Percentiles rank a stretch among this genome's conserved stretches.
phyloP scores from a whole-genome alignment of 2,329 filamentous ascomycete species.

The Pseudogymnoascus sp. region DNA sequence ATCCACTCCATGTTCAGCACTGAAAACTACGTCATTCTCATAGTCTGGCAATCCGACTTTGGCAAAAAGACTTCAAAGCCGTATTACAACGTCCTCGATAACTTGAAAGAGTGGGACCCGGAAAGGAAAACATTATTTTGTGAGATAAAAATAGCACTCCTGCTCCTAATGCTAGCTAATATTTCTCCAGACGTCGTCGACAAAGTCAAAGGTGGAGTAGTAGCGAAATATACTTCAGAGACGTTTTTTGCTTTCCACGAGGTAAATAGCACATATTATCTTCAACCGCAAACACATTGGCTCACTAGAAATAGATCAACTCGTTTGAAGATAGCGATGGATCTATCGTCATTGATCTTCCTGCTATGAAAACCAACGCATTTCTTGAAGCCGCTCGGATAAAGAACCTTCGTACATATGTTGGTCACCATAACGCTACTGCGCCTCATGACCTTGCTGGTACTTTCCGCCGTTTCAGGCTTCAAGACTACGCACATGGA shows the following conservation, averaged over 20 bases:
- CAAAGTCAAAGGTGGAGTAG: not conserved
- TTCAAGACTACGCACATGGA: not conserved
- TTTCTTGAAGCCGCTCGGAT: not conserved
- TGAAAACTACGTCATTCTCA: constrained; percentile 59
- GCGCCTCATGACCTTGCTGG: not conserved
- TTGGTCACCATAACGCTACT: not conserved
- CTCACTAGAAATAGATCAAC: not conserved
- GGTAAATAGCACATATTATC: not conserved
- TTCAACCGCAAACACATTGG: not conserved
- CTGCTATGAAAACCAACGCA: not conserved
- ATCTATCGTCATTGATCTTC: not conserved
- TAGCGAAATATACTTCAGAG: not conserved
- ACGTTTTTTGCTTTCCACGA: constrained; percentile 1
- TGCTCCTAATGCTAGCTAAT: not conserved
- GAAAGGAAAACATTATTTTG: not conserved
- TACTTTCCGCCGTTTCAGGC: not conserved
- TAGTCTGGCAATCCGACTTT: constrained; percentile 2
- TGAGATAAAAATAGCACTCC: not conserved
- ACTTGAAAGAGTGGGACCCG: not conserved
- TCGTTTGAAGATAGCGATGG: not conserved
- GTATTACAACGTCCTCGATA: not conserved
- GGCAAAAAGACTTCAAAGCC: not conserved
- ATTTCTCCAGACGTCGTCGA: not conserved
- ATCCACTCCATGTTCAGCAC: constrained; percentile 75
- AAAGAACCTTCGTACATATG: not conserved